Evolutionary conservation across 2,329 filamentous ascomycete species (phyloP).

Genomic region (Nigrospora osmanthi): DNA sequence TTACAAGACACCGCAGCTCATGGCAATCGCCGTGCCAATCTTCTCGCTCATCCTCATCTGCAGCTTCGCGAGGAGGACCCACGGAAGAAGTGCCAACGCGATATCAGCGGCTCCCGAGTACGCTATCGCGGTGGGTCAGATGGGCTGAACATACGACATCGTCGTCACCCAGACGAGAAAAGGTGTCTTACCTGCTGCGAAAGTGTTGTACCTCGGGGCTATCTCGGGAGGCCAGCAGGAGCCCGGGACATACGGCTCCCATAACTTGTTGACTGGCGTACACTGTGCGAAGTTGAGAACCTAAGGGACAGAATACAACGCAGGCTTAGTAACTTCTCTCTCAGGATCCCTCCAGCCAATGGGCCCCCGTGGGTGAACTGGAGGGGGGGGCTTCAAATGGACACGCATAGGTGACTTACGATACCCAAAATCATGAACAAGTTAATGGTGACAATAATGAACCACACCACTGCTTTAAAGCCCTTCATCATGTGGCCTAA

Average conservation of each 20-base stretch:
- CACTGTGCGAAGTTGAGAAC: slow-evolving; percentile 13
- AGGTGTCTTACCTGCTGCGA: slow-evolving; percentile 2
- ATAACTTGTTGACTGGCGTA: slow-evolving; percentile 6
- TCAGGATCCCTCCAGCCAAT: too few species aligned
- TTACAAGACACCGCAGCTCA: slow-evolving; percentile 20
- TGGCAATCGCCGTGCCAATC: slow-evolving; percentile 19
- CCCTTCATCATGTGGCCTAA: slow-evolving; percentile 9
- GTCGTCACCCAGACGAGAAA: too few species aligned
- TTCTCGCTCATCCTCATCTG: slow-evolving; percentile 20
- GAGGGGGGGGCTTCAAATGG: too few species aligned
- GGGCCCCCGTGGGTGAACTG: too few species aligned
- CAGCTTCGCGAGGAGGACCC: slow-evolving; percentile 19
- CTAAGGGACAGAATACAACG: not conserved
- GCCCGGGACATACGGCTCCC: slow-evolving; percentile 3
- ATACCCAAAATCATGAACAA: slow-evolving; percentile 12
- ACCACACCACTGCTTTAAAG: slow-evolving; percentile 12
- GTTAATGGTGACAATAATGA: slow-evolving; percentile 15
- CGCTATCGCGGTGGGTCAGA: not conserved
- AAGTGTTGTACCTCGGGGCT: slow-evolving; percentile 5
- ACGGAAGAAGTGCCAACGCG: slow-evolving; percentile 18
- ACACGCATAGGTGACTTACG: not conserved
- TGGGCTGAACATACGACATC: too few species aligned
- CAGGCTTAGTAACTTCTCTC: too few species aligned
- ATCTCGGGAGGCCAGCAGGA: slow-evolving; percentile 6
- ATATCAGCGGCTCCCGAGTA: slow-evolving; percentile 19